Evolutionary conservation across 495 filamentous ascomycete species (phyloP).

Genomic region (Acidiella bohemica): DNA sequence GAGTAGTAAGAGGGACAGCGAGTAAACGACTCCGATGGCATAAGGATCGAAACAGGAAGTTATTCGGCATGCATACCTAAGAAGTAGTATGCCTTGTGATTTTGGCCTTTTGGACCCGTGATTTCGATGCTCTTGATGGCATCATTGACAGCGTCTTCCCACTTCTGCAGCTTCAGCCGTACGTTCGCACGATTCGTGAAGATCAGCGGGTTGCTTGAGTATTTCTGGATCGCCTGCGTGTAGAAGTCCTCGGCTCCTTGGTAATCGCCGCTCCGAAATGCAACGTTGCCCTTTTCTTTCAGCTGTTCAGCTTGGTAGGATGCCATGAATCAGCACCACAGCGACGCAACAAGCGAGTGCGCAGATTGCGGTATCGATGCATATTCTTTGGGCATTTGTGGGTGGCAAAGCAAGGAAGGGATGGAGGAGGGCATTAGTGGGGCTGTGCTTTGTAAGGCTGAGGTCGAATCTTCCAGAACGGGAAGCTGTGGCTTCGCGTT

Average conservation of each 20-base stretch:
- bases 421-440: no score
- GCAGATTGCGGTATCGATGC: no score
- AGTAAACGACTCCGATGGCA: no score
- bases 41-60: no score
- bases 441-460: no score
- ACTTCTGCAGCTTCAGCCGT: slow-evolving; percentile 55
- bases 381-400: no score
- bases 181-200: slow-evolving; percentile 87
- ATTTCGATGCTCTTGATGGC: slow-evolving; percentile 61
- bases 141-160: slow-evolving; percentile 67
- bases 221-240: slow-evolving; percentile 62
- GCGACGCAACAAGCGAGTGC: no score
- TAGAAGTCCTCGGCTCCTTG: slow-evolving; percentile 61
- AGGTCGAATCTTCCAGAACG: no score
- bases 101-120: slow-evolving; percentile 32
- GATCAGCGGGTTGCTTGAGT: slow-evolving; percentile 46
- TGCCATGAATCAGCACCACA: slow-evolving; percentile 13
- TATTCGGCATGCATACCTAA: slow-evolving; percentile 32
- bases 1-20: no score
- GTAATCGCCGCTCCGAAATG: slow-evolving; percentile 47
- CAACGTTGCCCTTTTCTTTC: slow-evolving; percentile 29
- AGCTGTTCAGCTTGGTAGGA: slow-evolving; percentile 27
- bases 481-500: no score
- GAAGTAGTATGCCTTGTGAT: slow-evolving; percentile 74
- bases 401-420: no score